Conservation (phyloP, 495 filamentous ascomycete species). For the Collariella sp. region DNA sequence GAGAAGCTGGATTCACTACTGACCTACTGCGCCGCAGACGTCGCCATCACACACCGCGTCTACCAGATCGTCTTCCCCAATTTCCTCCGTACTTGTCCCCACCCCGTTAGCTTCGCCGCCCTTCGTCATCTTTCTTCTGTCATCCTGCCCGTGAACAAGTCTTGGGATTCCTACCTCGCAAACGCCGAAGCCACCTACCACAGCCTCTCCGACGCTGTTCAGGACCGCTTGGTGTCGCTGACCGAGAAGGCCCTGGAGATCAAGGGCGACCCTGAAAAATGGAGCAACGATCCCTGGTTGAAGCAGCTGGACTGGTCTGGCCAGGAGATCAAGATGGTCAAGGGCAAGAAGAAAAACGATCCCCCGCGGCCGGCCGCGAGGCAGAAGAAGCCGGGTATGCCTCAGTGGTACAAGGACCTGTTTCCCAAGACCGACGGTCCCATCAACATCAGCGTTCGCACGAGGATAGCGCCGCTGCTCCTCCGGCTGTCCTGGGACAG, state of each 20-base stretch:
- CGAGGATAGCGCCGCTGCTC: conserved; percentile 78
- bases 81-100: conserved; percentile 81
- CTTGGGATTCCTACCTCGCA: conserved; percentile 75
- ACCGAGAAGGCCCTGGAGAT: conserved; percentile 65
- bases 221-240: conserved; percentile 60
- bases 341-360: conserved; percentile 78
- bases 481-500: conserved; percentile 84
- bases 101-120: conserved; percentile 95
- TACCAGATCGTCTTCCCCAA: conserved; percentile 85
- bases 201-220: conserved; percentile 63
- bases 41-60: conserved; percentile 82
- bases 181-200: conserved; percentile 81
- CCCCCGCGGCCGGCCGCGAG: conserved; percentile 66
- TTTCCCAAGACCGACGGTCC: conserved; percentile 53
- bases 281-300: conserved; percentile 78
- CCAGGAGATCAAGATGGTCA: conserved; percentile 83
- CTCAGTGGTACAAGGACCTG: conserved; percentile 90
- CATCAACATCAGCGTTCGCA: conserved; percentile 77
- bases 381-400: conserved; percentile 92
- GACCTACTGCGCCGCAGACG: conserved; percentile 94
- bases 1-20: conserved; percentile 70
- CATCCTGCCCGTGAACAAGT: conserved; percentile 79
- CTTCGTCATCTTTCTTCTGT: conserved; percentile 85
- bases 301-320: conserved; percentile 91
- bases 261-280: conserved; percentile 58